Evolutionary conservation across 192 early-diverging fungal genomes (phyloP).

Genomic region (Oehlia diaphana): DNA sequence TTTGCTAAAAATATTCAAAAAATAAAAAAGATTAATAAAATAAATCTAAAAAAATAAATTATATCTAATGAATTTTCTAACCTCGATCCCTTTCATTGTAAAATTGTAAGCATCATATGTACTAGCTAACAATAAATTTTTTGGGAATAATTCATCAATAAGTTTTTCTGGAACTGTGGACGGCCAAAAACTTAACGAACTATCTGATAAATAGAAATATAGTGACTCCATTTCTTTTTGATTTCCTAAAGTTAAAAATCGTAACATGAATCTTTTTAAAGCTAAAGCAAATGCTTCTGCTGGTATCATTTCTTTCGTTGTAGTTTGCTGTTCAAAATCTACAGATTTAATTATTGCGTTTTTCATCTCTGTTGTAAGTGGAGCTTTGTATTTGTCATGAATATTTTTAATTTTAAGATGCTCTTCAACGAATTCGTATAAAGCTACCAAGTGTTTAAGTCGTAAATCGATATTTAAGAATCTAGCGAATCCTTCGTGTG

Average conservation of each 20-base stretch:
- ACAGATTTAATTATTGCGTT: background rate
- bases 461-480: background rate
- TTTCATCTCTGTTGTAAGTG: background rate
- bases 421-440: conserved; percentile 25
- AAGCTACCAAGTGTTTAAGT: conserved; percentile 20
- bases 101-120: background rate
- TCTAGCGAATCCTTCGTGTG: background rate
- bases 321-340: background rate
- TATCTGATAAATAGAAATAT: background rate
- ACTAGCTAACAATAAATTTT: background rate
- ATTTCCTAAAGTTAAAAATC: background rate
- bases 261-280: conserved; percentile 4
- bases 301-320: background rate
- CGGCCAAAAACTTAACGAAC: background rate
- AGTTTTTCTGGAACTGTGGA: background rate
- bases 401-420: background rate
- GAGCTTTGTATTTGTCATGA: conserved; percentile 1
- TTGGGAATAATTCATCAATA: background rate
- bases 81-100: background rate
- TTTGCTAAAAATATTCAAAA: background rate
- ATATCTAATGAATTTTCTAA: background rate
- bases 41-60: too few relatives aligned
- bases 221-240: background rate
- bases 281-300: background rate
- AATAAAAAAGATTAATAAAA: too few relatives aligned